Evolutionary conservation across 1,284 basidiomycete genomes (phyloP).

Genomic region (Earliella scabrosa): DNA sequence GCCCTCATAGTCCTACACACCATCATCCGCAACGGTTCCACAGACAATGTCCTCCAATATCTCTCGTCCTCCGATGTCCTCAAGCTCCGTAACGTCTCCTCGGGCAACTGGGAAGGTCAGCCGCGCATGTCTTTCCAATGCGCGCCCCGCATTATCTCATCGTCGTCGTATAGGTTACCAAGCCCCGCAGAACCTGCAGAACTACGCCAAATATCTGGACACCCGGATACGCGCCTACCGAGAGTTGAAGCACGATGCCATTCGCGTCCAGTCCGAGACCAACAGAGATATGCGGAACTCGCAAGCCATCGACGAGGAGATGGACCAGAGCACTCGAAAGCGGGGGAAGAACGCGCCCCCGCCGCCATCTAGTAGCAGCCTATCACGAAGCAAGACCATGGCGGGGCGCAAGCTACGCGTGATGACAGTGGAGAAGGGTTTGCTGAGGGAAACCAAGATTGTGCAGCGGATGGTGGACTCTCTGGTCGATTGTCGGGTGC

Average conservation of each 20-base stretch:
- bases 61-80: slow-evolving; percentile 82
- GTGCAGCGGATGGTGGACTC: slow-evolving; percentile 91
- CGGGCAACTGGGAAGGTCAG: slow-evolving; percentile 83
- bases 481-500: slow-evolving; percentile 85
- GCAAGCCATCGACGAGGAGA: slow-evolving; percentile 60
- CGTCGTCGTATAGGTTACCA: slow-evolving; percentile 65
- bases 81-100: slow-evolving; percentile 76
- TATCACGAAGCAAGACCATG: slow-evolving; percentile 76
- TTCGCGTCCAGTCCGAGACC: slow-evolving; percentile 87
- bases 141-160: slow-evolving; percentile 8
- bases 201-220: slow-evolving; percentile 92
- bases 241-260: slow-evolving; percentile 92
- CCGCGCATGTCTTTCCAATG: slow-evolving; percentile 14
- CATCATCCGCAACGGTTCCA: slow-evolving; percentile 93
- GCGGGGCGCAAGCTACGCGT: slow-evolving; percentile 83
- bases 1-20: slow-evolving; percentile 94
- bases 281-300: slow-evolving; percentile 83
- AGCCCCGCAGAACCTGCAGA: slow-evolving; percentile 84
- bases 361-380: slow-evolving; percentile 25
- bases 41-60: slow-evolving; percentile 88
- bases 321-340: slow-evolving; percentile 31
- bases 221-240: slow-evolving; percentile 87
- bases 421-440: slow-evolving; percentile 95
- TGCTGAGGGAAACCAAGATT: slow-evolving; percentile 89
- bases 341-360: slow-evolving; percentile 19